Evolutionary conservation across 1,284 basidiomycete genomes (phyloP), one percentile per base, ranked within the genome.

Genomic region (Lentinus polychrous): DNA sequence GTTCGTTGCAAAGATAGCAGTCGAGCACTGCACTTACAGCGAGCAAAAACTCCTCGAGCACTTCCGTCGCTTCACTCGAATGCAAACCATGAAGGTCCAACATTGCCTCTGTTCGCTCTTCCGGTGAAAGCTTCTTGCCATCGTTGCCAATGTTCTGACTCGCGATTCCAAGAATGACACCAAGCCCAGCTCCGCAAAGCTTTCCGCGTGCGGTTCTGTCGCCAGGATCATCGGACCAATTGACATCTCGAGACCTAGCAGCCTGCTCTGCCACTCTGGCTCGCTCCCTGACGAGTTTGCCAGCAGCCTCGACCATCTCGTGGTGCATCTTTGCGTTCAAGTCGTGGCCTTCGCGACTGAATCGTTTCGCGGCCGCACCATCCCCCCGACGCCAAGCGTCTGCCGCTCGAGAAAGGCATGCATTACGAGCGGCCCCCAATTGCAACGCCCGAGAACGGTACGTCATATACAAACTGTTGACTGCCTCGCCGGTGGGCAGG

Each of bases 341-440:
- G 39, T 93, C 90, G 58, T 95, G 91, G 3, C 94, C 95, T 62
- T 98, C 94, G 35, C 89, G 73, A 56, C 86, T 91, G 70, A 94
- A 97, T 42, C 92, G 76, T 65, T 96, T 95, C 18, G 95, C 95
- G 0, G 90, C 88, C 0, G 92, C 92, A 2, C 94, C 94, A 57
- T 99, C 94, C 3, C 94, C 94, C 10, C 90, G 78, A 40, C 91
- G 76, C 87, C 91, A 98, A 2, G 94, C 93, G 61, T 97, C 93
- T 1, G 95, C 93, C 3, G 95, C 95, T 39, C 92, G 83, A 2
- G 90, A 91, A n/a, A 99, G 76, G 61, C 91, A 95, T 10, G 92
- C 91, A 61, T 98, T 98, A 31, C 95, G 76, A 34, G 92, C 91
- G 6, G 93, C 90, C 36, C 93, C 94, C 5, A 98, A 81, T 55